These are phyloP conservation scores for Colletotrichum falcatum DNA, from an alignment of 2,329 filamentous ascomycete species.

Conservation along the genomic window DNA sequence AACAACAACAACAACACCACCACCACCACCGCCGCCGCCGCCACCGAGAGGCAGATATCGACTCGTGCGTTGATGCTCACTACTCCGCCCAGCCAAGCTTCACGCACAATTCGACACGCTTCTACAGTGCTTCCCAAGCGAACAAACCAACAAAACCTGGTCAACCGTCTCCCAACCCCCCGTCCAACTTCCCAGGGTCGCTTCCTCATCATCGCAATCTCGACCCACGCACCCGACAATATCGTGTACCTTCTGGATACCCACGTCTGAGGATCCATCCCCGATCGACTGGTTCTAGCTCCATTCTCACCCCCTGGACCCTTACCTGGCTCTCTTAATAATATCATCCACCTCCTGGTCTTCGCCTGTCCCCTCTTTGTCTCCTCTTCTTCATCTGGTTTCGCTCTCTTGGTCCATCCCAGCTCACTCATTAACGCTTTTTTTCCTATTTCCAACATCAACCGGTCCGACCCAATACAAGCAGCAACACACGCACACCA, in stretches of 20 bases:
- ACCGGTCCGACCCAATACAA: conserved; percentile 29
- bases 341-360: conserved; percentile 43
- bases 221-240: conserved; percentile 38
- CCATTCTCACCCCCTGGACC: conserved; percentile 41
- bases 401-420: conserved; percentile 42
- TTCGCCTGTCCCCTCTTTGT: conserved; percentile 45
- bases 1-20: not conserved
- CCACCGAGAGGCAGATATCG: not conserved
- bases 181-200: conserved; percentile 24
- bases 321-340: conserved; percentile 45
- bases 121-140: conserved; percentile 3
- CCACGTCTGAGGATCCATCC: conserved; percentile 42
- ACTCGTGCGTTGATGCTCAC: conserved; percentile 1
- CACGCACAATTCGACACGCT: conserved; percentile 6
- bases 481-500: conserved; percentile 30
- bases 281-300: conserved; percentile 44
- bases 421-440: conserved; percentile 33
- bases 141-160: conserved; percentile 34
- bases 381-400: conserved; percentile 44
- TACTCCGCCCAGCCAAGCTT: not conserved
- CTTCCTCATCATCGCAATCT: conserved; percentile 40
- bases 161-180: conserved; percentile 29
- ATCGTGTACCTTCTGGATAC: conserved; percentile 36
- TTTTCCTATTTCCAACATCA: conserved; percentile 40
- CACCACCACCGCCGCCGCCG: too few species aligned